These are phyloP conservation scores for Arabidopsis thaliana DNA, from an alignment of 345 rosid genomes.

Conservation along the genomic window DNA sequence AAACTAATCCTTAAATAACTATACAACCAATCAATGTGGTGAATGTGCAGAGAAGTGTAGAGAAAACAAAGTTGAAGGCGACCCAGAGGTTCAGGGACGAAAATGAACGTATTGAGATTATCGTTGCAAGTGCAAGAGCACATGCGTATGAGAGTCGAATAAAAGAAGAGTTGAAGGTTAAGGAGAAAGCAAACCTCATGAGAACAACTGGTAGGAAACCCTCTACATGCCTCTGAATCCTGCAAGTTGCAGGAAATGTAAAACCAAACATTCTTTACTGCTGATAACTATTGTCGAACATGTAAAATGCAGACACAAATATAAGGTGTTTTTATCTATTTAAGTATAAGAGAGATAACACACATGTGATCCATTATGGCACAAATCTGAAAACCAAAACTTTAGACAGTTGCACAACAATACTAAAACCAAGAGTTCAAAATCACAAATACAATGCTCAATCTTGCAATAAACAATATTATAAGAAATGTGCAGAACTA, in stretches of 20 bases:
- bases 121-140: slow-evolving; percentile 60
- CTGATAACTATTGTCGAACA: neutral
- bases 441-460: slow-evolving; percentile 38
- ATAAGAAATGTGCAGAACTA: neutral
- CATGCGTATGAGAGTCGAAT: slow-evolving; percentile 57
- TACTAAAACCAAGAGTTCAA: slow-evolving; percentile 27
- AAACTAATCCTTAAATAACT: slow-evolving; percentile 16
- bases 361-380: slow-evolving; percentile 10
- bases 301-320: slow-evolving; percentile 22
- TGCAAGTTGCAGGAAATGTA: slow-evolving; percentile 23
- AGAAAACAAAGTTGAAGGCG: slow-evolving; percentile 53
- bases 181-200: slow-evolving; percentile 67
- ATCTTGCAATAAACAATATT: slow-evolving; percentile 16
- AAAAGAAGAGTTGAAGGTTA: slow-evolving; percentile 62
- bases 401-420: slow-evolving; percentile 25
- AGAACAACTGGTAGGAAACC: slow-evolving; percentile 63
- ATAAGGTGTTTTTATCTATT: neutral
- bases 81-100: slow-evolving; percentile 48
- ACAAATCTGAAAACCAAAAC: slow-evolving; percentile 37
- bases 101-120: slow-evolving; percentile 51
- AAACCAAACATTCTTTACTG: slow-evolving; percentile 23
- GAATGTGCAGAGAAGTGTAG: slow-evolving; percentile 53
- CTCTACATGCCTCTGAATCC: slow-evolving; percentile 60
- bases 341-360: neutral
- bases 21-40: slow-evolving; percentile 16